A percentile compares a stretch with the other conserved stretches of the same genome.
Conservation (phyloP, 768 basidiomycete genomes). For the Lentinula boryana region DNA sequence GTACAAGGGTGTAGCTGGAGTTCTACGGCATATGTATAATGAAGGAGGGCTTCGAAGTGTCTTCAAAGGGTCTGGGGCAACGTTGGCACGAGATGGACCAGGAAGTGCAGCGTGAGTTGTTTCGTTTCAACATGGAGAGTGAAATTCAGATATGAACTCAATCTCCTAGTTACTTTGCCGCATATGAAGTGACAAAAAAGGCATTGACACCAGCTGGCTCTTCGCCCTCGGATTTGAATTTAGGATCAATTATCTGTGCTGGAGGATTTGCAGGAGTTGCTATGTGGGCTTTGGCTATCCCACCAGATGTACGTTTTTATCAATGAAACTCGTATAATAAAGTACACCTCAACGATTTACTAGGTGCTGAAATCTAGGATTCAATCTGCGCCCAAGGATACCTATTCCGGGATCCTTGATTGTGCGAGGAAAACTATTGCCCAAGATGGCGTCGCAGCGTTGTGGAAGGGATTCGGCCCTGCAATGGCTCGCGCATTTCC, state of each 20-base stretch:
- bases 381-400: constrained; percentile 94
- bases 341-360: constrained; percentile 3
- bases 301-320: constrained; percentile 76
- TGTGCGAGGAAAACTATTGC: constrained; percentile 91
- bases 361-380: constrained; percentile 94
- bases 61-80: constrained; percentile 91
- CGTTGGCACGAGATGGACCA: constrained; percentile 90
- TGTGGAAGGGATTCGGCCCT: constrained; percentile 98
- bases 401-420: constrained; percentile 92
- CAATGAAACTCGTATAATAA: neutral
- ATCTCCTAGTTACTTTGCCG: constrained; percentile 80
- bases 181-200: constrained; percentile 93
- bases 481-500: constrained; percentile 98
- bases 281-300: constrained; percentile 98
- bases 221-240: constrained; percentile 74
- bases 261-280: constrained; percentile 94
- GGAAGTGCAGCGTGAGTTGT: constrained; percentile 87
- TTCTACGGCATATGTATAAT: constrained; percentile 82
- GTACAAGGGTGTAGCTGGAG: constrained; percentile 91
- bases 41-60: constrained; percentile 92
- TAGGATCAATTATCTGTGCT: constrained; percentile 83
- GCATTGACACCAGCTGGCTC: constrained; percentile 74
- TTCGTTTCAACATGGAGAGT: neutral
- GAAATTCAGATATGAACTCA: neutral
- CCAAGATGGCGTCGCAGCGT: constrained; percentile 74